Percentiles rank a stretch among this genome's conserved stretches.
Conservation (phyloP, 305 asterid species). For the Vinca major region DNA sequence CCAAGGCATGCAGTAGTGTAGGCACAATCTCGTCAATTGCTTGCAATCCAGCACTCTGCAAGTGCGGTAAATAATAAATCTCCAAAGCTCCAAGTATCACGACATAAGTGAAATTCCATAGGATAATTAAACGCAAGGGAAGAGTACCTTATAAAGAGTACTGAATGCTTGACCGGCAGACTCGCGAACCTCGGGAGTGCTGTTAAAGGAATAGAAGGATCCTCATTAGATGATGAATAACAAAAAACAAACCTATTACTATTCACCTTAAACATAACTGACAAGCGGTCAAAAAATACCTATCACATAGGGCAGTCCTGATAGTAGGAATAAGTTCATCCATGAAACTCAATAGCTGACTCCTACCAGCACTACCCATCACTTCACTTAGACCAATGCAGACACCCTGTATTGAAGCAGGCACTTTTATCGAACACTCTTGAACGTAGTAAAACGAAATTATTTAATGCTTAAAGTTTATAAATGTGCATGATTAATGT, state of each 20-base stretch:
- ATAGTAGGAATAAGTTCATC: slow-evolving; percentile 85
- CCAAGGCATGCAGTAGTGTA: slow-evolving; percentile 88
- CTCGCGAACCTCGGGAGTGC: slow-evolving; percentile 81
- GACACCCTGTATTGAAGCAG: slow-evolving; percentile 58
- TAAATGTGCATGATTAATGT: neutral
- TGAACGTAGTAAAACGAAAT: neutral
- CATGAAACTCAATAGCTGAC: slow-evolving; percentile 83
- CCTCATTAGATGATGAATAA: slow-evolving; percentile 14
- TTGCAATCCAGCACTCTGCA: slow-evolving; percentile 98
- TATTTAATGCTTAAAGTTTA: neutral
- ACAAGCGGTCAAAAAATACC: slow-evolving; percentile 37
- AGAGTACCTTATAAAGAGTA: slow-evolving; percentile 83
- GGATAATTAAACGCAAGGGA: slow-evolving; percentile 8
- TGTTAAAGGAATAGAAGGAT: slow-evolving; percentile 23
- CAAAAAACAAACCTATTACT: slow-evolving; percentile 12
- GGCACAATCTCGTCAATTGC: slow-evolving; percentile 99
- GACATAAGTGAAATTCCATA: slow-evolving; percentile 14
- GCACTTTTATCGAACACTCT: neutral
- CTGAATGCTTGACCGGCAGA: slow-evolving; percentile 95
- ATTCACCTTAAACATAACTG: slow-evolving; percentile 15
- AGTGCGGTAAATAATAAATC: slow-evolving; percentile 8
- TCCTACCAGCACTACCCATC: slow-evolving; percentile 95
- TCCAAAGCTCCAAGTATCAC: neutral
- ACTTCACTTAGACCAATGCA: slow-evolving; percentile 98
- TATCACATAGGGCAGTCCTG: slow-evolving; percentile 96